Evolutionary conservation across 1,284 basidiomycete species (phyloP).

Genomic region (Abortiporus biennis): DNA sequence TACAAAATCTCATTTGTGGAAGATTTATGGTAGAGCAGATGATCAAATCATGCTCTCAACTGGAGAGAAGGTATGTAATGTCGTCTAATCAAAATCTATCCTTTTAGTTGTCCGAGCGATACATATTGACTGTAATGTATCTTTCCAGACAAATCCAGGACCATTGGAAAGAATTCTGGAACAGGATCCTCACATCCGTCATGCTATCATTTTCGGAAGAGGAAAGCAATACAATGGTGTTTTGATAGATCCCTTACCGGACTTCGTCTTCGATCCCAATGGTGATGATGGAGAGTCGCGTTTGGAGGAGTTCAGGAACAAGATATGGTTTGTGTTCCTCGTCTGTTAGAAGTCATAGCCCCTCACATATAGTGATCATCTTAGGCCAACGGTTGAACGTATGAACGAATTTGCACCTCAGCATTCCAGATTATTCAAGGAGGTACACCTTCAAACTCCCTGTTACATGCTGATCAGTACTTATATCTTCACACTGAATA

Average conservation of each 20-base stretch:
- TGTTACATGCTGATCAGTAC: neutral
- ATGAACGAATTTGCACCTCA: conserved; percentile 28
- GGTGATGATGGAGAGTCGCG: conserved; percentile 12
- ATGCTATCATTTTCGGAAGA: conserved; percentile 32
- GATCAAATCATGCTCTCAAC: conserved; percentile 39
- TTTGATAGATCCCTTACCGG: conserved; percentile 27
- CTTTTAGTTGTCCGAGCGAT: no score
- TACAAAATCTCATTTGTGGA: conserved; percentile 30
- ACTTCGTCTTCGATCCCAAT: conserved; percentile 18
- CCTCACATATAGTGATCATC: neutral
- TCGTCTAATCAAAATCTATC: no score
- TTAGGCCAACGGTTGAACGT: conserved; percentile 27
- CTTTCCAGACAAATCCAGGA: conserved; percentile 29
- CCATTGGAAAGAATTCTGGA: conserved; percentile 27
- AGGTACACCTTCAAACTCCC: conserved; percentile 5
- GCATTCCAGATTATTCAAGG: conserved; percentile 30
- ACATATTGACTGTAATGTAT: neutral
- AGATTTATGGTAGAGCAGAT: conserved; percentile 33
- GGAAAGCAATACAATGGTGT: conserved; percentile 29
- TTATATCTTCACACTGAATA: neutral
- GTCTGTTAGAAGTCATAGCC: neutral
- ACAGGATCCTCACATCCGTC: conserved; percentile 20
- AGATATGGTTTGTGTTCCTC: conserved; percentile 23
- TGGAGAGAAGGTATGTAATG: conserved; percentile 34
- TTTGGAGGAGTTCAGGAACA: conserved; percentile 20